Percentiles rank a stretch among this genome's conserved stretches.
These are phyloP conservation scores for Pseudogymnoascus sp. DNA, from an alignment of 2,329 filamentous ascomycete genomes.

Conservation along the genomic window DNA sequence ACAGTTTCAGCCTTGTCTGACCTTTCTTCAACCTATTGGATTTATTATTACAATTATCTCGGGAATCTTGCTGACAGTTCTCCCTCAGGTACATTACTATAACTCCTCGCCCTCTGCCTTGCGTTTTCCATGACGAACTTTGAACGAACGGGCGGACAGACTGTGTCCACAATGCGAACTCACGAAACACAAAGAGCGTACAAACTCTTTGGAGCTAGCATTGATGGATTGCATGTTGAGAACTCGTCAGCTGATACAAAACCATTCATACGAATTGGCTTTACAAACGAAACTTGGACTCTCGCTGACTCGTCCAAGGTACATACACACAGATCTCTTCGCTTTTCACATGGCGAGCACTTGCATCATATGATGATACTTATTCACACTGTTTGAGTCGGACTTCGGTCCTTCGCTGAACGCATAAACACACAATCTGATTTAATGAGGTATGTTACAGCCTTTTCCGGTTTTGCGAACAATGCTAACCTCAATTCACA, in stretches of 20 bases:
- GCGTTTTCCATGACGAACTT: constrained; percentile 32
- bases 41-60: constrained; percentile 6
- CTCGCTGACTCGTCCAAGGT: constrained; percentile 7
- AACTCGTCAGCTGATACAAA: constrained; percentile 35
- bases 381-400: constrained; percentile 37
- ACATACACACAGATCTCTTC: constrained; percentile 12
- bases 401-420: constrained; percentile 28
- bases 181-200: constrained; percentile 31
- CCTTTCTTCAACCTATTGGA: constrained; percentile 18
- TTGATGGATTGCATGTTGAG: constrained; percentile 34
- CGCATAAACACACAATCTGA: constrained; percentile 33
- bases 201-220: constrained; percentile 30
- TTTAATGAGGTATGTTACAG: constrained; percentile 37
- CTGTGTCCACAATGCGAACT: constrained; percentile 25
- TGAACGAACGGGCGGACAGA: constrained; percentile 40
- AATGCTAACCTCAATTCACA: constrained; percentile 17
- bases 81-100: constrained; percentile 25
- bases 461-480: too few species aligned
- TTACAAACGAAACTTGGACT: constrained; percentile 6
- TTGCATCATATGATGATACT: constrained; percentile 31
- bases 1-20: constrained; percentile 39
- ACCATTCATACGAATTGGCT: constrained; percentile 12
- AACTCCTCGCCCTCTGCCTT: constrained; percentile 6
- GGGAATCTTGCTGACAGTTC: constrained; percentile 17
- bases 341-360: constrained; percentile 14